Evolutionary conservation across 177 flowering plant species (phyloP).

Genomic region (Vitis hybrid): DNA sequence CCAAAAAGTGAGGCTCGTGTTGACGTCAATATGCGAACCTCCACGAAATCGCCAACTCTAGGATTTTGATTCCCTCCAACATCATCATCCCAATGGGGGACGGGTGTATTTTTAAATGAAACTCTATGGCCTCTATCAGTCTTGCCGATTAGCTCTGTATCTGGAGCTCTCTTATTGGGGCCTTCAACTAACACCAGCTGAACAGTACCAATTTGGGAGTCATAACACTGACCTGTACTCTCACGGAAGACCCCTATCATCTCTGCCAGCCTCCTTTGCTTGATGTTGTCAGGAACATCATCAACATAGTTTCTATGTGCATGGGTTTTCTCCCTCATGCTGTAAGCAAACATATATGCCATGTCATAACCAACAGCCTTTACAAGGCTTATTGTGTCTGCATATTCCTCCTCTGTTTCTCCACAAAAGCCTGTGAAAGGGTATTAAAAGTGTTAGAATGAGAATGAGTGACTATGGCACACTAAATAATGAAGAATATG

Average conservation of each 20-base stretch:
- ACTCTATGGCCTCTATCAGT: slow-evolving; percentile 90
- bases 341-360: slow-evolving; percentile 99
- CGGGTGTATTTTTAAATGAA: slow-evolving; percentile 38
- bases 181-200: slow-evolving; percentile 96
- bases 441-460: not conserved
- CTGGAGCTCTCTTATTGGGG: slow-evolving; percentile 92
- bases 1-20: slow-evolving; percentile 82
- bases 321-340: slow-evolving; percentile 99
- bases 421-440: slow-evolving; percentile 83
- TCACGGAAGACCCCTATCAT: slow-evolving; percentile 82
- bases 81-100: slow-evolving; percentile 39
- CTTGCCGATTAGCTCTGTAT: slow-evolving; percentile 87
- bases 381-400: slow-evolving; percentile 74
- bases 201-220: slow-evolving; percentile 69
- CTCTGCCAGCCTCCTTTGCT: slow-evolving; percentile 86
- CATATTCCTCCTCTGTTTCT: slow-evolving; percentile 92
- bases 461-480: not conserved
- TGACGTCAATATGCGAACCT: slow-evolving; percentile 69
- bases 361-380: slow-evolving; percentile 86
- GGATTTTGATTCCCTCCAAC: slow-evolving; percentile 37
- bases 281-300: slow-evolving; percentile 80
- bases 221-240: slow-evolving; percentile 79
- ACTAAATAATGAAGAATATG: not conserved
- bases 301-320: slow-evolving; percentile 85
- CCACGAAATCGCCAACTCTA: slow-evolving; percentile 76